Evolutionary conservation across 768 basidiomycete genomes (phyloP).

Genomic region (Chalciporus sphaerocephalus): DNA sequence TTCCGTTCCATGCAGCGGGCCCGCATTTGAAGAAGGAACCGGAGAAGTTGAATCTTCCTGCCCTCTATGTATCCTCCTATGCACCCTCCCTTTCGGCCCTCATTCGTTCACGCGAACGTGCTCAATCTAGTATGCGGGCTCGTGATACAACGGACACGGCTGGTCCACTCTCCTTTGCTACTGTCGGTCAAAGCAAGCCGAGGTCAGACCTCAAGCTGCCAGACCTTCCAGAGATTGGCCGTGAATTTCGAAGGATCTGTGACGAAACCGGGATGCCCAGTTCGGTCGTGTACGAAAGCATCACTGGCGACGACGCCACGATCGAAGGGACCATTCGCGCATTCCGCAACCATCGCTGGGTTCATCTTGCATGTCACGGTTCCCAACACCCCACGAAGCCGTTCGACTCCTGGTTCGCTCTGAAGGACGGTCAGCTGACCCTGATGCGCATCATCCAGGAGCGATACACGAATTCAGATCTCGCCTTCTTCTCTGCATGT

Average conservation of each 20-base stretch:
- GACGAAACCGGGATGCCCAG: background rate
- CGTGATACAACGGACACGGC: background rate
- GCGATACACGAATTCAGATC: no score
- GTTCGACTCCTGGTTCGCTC: no score
- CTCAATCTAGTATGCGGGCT: background rate
- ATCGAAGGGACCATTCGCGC: no score
- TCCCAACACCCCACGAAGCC: no score
- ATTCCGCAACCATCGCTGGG: no score
- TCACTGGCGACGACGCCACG: background rate
- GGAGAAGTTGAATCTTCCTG: background rate
- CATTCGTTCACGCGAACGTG: background rate
- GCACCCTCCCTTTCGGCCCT: background rate
- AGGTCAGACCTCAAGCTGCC: no score
- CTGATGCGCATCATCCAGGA: no score
- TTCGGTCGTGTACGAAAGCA: background rate
- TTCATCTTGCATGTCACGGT: no score
- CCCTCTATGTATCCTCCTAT: background rate
- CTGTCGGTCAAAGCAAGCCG: background rate
- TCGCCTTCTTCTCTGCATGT: no score
- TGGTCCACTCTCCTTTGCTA: background rate
- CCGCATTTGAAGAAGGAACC: background rate
- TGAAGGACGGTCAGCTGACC: no score
- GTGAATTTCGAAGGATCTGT: background rate
- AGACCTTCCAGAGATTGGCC: background rate
- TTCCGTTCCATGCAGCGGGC: no score